Evolutionary conservation across 129 eudicot species (phyloP).

Genomic region (Heracleum sosnowskyi): DNA sequence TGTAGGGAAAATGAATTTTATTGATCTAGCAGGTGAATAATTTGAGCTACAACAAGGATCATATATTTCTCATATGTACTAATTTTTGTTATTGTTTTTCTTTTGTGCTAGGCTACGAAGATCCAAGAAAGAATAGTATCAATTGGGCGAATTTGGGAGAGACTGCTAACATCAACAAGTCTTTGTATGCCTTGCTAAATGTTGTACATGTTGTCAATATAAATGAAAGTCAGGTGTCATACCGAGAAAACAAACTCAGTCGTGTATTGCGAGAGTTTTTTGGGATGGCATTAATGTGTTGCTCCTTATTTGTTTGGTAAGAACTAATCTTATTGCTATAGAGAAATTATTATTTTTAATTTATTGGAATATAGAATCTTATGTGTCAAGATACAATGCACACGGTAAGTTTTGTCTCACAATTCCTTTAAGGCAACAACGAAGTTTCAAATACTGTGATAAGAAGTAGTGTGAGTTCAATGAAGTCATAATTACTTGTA

Average conservation of each 20-base stretch:
- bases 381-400: slow-evolving; percentile 65
- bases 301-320: slow-evolving; percentile 74
- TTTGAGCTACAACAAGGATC: not conserved
- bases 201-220: slow-evolving; percentile 64
- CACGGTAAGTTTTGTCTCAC: slow-evolving; percentile 41
- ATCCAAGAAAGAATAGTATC: slow-evolving; percentile 40
- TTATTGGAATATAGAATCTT: slow-evolving; percentile 42
- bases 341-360: not conserved
- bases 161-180: slow-evolving; percentile 54
- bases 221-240: slow-evolving; percentile 64
- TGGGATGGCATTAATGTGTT: slow-evolving; percentile 50
- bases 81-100: not conserved
- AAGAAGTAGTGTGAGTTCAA: slow-evolving; percentile 23
- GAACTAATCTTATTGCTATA: slow-evolving; percentile 5
- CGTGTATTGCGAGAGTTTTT: slow-evolving; percentile 71
- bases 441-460: slow-evolving; percentile 24
- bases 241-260: slow-evolving; percentile 75
- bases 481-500: too few relatives aligned
- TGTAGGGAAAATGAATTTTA: slow-evolving; percentile 62
- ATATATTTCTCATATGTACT: not conserved
- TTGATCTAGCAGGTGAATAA: slow-evolving; percentile 78
- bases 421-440: slow-evolving; percentile 29
- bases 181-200: slow-evolving; percentile 57
- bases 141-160: slow-evolving; percentile 42
- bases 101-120: slow-evolving; percentile 58